A percentile compares a stretch with the other conserved stretches of the same genome.
phyloP scores from a whole-genome alignment of 2,329 filamentous ascomycete species.

The Metarhizium sp. region DNA sequence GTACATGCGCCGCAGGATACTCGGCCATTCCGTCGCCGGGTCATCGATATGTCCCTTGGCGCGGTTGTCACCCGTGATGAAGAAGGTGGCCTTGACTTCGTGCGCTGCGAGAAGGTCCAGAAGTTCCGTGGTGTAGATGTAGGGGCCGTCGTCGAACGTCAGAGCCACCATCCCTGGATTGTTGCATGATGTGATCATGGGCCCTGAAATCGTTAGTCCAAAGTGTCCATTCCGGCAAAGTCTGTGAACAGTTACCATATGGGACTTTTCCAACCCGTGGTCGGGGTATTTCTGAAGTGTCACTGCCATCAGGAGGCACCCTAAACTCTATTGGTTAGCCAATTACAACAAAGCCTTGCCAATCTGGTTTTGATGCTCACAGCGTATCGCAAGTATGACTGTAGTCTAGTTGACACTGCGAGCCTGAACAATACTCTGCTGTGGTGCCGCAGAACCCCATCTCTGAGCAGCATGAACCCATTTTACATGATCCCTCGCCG shows the following conservation, averaged over 20 bases:
- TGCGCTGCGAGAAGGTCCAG: conserved; percentile 26
- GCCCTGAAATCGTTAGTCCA: background rate
- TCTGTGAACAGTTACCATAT: conserved; percentile 19
- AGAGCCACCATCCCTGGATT: conserved; percentile 29
- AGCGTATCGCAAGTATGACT: conserved; percentile 31
- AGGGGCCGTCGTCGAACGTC: conserved; percentile 39
- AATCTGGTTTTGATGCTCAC: conserved; percentile 17
- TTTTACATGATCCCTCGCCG: conserved; percentile 24
- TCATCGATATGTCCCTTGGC: conserved; percentile 33
- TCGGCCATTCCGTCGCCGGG: conserved; percentile 20
- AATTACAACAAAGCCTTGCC: too few species aligned
- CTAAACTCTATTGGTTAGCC: conserved; percentile 9
- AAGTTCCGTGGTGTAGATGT: conserved; percentile 29
- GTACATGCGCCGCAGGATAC: conserved; percentile 31
- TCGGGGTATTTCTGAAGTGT: conserved; percentile 22
- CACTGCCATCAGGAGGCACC: conserved; percentile 20
- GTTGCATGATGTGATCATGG: conserved; percentile 24
- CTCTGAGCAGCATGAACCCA: conserved; percentile 26
- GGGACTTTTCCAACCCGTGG: conserved; percentile 24
- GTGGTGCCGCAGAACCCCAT: conserved; percentile 27
- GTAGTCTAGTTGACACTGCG: conserved; percentile 28
- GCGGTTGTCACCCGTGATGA: conserved; percentile 32
- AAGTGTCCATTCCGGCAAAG: too few species aligned
- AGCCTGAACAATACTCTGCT: conserved; percentile 25
- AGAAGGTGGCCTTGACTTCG: conserved; percentile 29